A percentile compares a stretch with the other conserved stretches of the same genome.
These are phyloP conservation scores for Exidia glandulosa DNA, from an alignment of 768 basidiomycete genomes.

Conservation along the genomic window DNA sequence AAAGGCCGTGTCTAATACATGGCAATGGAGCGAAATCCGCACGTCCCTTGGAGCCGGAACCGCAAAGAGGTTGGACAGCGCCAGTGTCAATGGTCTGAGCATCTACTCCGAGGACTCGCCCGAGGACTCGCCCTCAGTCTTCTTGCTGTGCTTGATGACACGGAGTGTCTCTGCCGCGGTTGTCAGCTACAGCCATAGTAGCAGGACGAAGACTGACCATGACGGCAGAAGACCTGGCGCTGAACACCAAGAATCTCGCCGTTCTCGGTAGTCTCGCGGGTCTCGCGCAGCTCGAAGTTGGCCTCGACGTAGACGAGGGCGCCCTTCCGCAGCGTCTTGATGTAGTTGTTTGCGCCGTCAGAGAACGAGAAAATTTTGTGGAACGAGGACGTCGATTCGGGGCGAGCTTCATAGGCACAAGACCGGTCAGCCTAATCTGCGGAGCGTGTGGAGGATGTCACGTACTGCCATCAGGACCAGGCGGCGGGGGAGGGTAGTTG, in stretches of 20 bases:
- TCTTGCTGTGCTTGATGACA: not conserved
- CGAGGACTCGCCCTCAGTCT: not conserved
- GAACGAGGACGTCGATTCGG: conserved; percentile 49
- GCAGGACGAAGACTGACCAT: conserved; percentile 57
- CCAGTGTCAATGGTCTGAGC: too few relatives aligned
- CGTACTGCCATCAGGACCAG: conserved; percentile 52
- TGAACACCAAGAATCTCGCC: conserved; percentile 58
- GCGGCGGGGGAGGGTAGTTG: conserved; percentile 47
- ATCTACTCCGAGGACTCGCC: not conserved
- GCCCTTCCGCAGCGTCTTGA: conserved; percentile 58
- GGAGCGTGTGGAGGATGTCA: conserved; percentile 7
- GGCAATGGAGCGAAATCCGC: too few relatives aligned
- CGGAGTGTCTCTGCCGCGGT: not conserved
- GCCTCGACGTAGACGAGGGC: conserved; percentile 74
- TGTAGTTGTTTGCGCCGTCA: conserved; percentile 47
- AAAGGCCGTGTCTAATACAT: too few relatives aligned
- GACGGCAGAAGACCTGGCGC: conserved; percentile 72
- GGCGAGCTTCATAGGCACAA: conserved; percentile 33
- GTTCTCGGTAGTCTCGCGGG: conserved; percentile 51
- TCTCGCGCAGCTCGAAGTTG: conserved; percentile 59
- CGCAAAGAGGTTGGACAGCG: too few relatives aligned
- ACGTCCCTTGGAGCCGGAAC: too few relatives aligned
- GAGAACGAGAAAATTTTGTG: conserved; percentile 68
- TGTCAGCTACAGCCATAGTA: not conserved
- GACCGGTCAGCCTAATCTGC: not conserved